Evolutionary conservation across 805 yeast species (phyloP).

Genomic region (Spathaspora arborariae): DNA sequence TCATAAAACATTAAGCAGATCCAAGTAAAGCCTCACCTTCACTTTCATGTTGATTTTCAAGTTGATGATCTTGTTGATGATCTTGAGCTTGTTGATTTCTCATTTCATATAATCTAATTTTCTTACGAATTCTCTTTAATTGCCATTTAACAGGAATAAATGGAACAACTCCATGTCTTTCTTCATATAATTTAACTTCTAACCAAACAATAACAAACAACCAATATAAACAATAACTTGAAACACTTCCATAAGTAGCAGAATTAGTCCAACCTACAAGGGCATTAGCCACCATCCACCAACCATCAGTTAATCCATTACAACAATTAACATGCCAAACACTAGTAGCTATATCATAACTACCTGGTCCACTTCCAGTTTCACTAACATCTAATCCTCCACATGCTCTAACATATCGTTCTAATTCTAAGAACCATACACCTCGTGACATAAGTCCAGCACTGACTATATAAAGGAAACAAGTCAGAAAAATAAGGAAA

Average conservation of each 20-base stretch:
- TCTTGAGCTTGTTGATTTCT: constrained; percentile 8
- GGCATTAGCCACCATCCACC: constrained; percentile 89
- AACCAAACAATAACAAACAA: constrained; percentile 43
- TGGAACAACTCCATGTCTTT: constrained; percentile 56
- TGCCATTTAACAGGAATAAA: constrained; percentile 61
- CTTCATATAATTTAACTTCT: constrained; percentile 43
- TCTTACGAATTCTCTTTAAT: constrained; percentile 47
- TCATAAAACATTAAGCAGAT: not conserved
- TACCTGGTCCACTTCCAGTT: constrained; percentile 90
- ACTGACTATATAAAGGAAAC: constrained; percentile 78
- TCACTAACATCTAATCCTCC: constrained; percentile 84
- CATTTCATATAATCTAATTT: constrained; percentile 19
- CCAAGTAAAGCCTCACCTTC: constrained; percentile 4
- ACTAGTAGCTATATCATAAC: constrained; percentile 72
- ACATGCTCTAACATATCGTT: constrained; percentile 67
- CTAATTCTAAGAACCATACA: constrained; percentile 85
- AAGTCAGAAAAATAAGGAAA: constrained; percentile 70
- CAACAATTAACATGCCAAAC: constrained; percentile 97
- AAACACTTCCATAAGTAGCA: constrained; percentile 85
- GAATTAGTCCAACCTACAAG: constrained; percentile 92
- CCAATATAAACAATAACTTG: constrained; percentile 75
- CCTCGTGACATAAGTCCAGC: constrained; percentile 86
- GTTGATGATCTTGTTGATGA: constrained; percentile 3
- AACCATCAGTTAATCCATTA: constrained; percentile 87
- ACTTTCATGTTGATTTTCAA: constrained; percentile 1